Evolutionary conservation across 495 filamentous ascomycete species (phyloP).

Genomic region (Xylaria cubensis): DNA sequence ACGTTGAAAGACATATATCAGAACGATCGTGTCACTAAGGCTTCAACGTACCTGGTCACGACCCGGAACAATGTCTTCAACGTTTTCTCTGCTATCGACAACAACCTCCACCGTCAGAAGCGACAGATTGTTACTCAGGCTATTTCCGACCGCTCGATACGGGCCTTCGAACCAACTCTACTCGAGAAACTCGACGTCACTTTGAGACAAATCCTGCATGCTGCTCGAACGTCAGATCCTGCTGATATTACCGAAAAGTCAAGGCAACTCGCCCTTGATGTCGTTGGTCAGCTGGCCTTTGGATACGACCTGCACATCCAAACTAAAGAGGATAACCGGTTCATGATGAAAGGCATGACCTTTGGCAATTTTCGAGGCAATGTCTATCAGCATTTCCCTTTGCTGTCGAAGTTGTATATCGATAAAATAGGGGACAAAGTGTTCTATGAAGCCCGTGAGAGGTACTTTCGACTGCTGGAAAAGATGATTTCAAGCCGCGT

Average conservation of each 20-base stretch:
- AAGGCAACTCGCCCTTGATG: too few relatives aligned
- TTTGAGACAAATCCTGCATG: slow-evolving; percentile 14
- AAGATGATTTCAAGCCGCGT: not conserved
- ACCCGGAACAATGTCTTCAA: slow-evolving; percentile 14
- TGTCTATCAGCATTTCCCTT: not conserved
- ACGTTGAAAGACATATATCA: not conserved
- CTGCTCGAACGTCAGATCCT: too few relatives aligned
- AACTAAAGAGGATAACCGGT: too few relatives aligned
- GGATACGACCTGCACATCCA: too few relatives aligned
- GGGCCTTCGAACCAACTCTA: slow-evolving; percentile 26
- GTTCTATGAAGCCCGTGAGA: not conserved
- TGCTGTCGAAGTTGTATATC: not conserved
- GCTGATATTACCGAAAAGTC: too few relatives aligned
- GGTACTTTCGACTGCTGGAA: too few relatives aligned
- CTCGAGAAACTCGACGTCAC: slow-evolving; percentile 23
- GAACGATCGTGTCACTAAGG: slow-evolving; percentile 5
- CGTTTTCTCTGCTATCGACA: slow-evolving; percentile 16
- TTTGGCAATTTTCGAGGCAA: too few relatives aligned
- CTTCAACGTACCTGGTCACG: not conserved
- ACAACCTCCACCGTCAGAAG: slow-evolving; percentile 20
- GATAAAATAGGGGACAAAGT: not conserved
- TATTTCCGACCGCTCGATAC: slow-evolving; percentile 27
- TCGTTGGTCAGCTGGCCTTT: too few relatives aligned
- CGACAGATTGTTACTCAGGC: slow-evolving; percentile 25
- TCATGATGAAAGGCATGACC: too few relatives aligned